Base-by-base conservation (phyloP, 305 asterid genomes). In the Fraxinus sp. region DNA sequence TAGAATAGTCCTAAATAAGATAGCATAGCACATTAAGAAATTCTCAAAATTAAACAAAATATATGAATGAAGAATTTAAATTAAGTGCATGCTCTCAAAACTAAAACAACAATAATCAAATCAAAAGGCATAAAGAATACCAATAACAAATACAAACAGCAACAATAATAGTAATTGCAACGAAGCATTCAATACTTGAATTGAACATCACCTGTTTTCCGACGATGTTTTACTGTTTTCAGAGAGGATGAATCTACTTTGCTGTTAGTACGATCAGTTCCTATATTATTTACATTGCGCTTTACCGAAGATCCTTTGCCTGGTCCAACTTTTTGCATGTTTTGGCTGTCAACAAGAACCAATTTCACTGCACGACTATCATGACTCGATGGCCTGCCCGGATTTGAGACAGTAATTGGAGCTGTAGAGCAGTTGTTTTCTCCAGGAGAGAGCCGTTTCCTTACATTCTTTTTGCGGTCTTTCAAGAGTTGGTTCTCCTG, bases 401-500 rank as follows among this genome's bases (percentile, higher is more conserved):
- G 95, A 86, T 88, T 85, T 80, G 92, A 79, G 89, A 89, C 82
- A 81, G 91, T 83, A 68, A 83, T 83, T 81, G 91, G 82, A 37
- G 84, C 83, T 68, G 81, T 78, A 41, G 92, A 79, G 70, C 98
- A 83, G 88, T 83, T 86, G 77, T 83, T 91, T 83, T 91, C 98
- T 80, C 95, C 98, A 72, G 88, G 85, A 75, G 95, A 90, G 70
- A 88, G 85, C 74, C 93, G 92, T 80, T 87, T 94, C 80, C 91
- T 93, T 3, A 86, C 89, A 76, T 89, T 91, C 95, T 94, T 96
- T 84, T 93, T 96, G 80, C 96, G 92, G 89, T 96, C 99, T 89
- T 93, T 94, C 90, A 91, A 88, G 64, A 96, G 97, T 92, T 96
- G 99, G 88, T 87, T 93, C 90, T 91, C 99, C 99, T 96, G 80